Base-by-base conservation (phyloP, 202 grass and related monocot species). In the Setaria viridis region DNA sequence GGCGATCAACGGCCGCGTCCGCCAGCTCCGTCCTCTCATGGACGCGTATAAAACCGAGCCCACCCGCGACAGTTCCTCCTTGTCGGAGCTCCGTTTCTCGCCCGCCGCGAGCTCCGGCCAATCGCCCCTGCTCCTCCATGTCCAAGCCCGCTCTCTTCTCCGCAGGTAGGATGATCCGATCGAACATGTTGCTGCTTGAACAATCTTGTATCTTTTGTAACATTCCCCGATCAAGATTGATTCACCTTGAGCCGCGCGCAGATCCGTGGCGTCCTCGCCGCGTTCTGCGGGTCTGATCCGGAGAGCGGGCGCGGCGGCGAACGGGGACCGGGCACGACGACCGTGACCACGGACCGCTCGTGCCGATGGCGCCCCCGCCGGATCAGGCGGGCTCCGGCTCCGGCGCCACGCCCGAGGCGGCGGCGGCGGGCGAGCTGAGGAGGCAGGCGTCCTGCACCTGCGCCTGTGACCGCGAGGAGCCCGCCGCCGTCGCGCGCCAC, bases 11-110 rank as follows among this genome's bases (percentile, higher is more conserved):
- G 70, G 60, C 58, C 7, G 43, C 43, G 14, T 19, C 47, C 47
- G 41, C 49, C 62, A 7, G n/a, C 55, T 33, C 20, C 2, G 11
- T 57, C 49, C 41, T 73, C 67, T 17, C 55, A 5, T 34, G 0
- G 13, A 11, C 43, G 47, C 34, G 35, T 73, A 80, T 87, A 87
- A 76, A 76, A n/a, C 1, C 45, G 46, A 70, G 13, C 45, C 29
- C 33, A 4, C 1, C 12, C 5, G 32, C 80, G 6, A 2, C 60
- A 15, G 47, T 80, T 50, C 74, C 77, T 41, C 79, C 63, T 56
- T 43, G 85, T 85, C 85, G 81, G 81, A 91, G 70, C 70, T 85
- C 89, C 63, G 69, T 48, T 84, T 47, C 51, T 86, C 50, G 11
- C 58, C 58, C 10, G 39, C 29, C 62, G 48, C 59, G 74, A 79